These are phyloP conservation scores for Pisolithus tinctorius DNA, from an alignment of 768 basidiomycete species.

Conservation along the genomic window DNA sequence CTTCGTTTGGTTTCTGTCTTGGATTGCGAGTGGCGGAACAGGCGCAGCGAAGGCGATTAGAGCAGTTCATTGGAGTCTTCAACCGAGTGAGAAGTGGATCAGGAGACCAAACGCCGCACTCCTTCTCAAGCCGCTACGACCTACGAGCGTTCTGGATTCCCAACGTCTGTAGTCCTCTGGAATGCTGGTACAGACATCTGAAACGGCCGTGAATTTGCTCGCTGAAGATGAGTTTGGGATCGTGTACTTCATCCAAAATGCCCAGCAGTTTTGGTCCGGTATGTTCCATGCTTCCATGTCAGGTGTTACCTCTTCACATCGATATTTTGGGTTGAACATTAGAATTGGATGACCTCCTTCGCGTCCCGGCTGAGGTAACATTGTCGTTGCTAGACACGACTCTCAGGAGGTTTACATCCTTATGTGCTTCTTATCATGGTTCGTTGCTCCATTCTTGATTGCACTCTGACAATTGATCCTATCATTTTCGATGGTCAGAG, in stretches of 20 bases:
- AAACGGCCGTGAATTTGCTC: conserved; percentile 13
- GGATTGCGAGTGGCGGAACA: not conserved
- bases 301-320: conserved; percentile 3
- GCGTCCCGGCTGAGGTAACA: conserved; percentile 58
- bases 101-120: no score
- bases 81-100: no score
- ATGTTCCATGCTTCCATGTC: conserved; percentile 22
- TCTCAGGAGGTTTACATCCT: conserved; percentile 64
- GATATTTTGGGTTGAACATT: conserved; percentile 3
- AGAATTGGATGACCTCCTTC: conserved; percentile 87
- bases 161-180: not conserved
- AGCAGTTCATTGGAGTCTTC: no score
- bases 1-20: not conserved
- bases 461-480: conserved; percentile 1
- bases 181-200: conserved; percentile 13
- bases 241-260: conserved; percentile 73
- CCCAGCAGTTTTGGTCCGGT: conserved; percentile 92
- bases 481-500: conserved; percentile 39
- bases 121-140: no score
- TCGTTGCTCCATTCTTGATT: conserved; percentile 21
- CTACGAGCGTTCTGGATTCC: no score
- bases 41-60: no score
- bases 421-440: conserved; percentile 88
- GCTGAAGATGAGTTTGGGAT: conserved; percentile 68
- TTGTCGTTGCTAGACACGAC: conserved; percentile 74